Percentiles rank a stretch among this genome's conserved stretches.
phyloP scores from a whole-genome alignment of 2,329 filamentous ascomycete species.

The Rutstroemia sp. region DNA sequence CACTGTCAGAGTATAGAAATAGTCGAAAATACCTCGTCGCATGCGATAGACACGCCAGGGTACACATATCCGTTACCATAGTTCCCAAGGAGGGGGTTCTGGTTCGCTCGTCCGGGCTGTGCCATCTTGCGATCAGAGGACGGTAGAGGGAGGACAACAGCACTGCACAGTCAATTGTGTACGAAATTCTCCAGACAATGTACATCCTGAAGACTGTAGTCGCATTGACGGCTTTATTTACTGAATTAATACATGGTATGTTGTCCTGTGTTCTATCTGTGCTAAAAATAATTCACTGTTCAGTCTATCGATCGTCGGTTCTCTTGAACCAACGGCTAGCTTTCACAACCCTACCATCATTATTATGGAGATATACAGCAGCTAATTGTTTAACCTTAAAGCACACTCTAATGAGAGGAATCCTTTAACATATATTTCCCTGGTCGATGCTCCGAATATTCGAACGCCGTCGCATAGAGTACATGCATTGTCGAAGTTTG shows the following conservation, averaged over 20 bases:
- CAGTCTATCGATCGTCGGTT: no score
- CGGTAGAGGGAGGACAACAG: slow-evolving; percentile 2
- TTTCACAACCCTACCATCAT: background rate
- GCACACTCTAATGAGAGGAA: slow-evolving; percentile 69
- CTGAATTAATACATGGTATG: slow-evolving; percentile 12
- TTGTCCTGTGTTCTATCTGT: background rate
- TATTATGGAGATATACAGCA: background rate
- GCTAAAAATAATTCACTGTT: no score
- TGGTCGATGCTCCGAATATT: slow-evolving; percentile 68
- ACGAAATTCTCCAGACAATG: slow-evolving; percentile 14
- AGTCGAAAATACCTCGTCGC: no score
- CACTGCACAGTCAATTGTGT: background rate
- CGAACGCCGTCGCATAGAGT: slow-evolving; percentile 72
- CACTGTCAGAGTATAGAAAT: background rate
- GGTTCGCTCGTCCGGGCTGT: background rate
- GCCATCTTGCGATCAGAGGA: background rate
- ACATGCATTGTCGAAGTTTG: slow-evolving; percentile 75
- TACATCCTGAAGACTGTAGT: slow-evolving; percentile 22
- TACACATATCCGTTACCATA: no score
- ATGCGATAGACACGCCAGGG: no score
- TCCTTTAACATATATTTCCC: slow-evolving; percentile 66
- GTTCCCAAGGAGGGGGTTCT: no score
- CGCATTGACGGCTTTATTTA: slow-evolving; percentile 16
- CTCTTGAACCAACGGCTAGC: background rate
- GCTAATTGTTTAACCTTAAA: slow-evolving; percentile 26